These are phyloP conservation scores for Camelina neglecta DNA, from an alignment of 345 rosid species.

Conservation along the genomic window DNA sequence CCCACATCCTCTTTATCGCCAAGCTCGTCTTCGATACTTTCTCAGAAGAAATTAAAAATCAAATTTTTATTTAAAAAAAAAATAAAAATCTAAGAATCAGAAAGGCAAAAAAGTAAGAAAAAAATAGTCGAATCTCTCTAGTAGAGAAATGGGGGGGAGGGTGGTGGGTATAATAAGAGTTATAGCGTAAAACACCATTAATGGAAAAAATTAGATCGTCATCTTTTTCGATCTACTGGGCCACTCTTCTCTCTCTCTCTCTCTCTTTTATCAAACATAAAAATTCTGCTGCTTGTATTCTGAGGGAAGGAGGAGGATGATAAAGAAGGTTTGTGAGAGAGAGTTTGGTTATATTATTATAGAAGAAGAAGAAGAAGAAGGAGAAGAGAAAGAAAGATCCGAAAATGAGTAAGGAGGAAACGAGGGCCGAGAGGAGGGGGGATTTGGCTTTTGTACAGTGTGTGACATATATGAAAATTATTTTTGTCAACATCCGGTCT, in stretches of 20 bases:
- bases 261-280: conserved; percentile 29
- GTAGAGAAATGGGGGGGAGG: not conserved
- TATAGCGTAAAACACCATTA: conserved; percentile 47
- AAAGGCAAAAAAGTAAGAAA: conserved; percentile 37
- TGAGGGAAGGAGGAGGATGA: conserved; percentile 40
- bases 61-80: not conserved
- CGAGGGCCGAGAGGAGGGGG: conserved; percentile 62
- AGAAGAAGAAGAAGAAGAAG: too few species aligned
- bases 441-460: conserved; percentile 50
- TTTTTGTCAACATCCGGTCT: conserved; percentile 99
- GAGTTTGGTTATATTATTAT: too few species aligned
- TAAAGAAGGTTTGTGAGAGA: not conserved
- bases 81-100: conserved; percentile 35
- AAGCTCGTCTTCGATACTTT: conserved; percentile 31
- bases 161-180: conserved; percentile 34
- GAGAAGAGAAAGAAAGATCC: not conserved
- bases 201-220: conserved; percentile 73
- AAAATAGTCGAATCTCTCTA: conserved; percentile 31
- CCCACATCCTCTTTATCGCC: conserved; percentile 48
- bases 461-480: conserved; percentile 70
- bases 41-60: conserved; percentile 1
- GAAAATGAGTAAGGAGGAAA: conserved; percentile 65
- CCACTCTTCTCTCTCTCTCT: conserved; percentile 56
- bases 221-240: conserved; percentile 85
- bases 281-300: conserved; percentile 10